Conservation (phyloP, 805 yeast species). For the Kodamaea restingae region DNA sequence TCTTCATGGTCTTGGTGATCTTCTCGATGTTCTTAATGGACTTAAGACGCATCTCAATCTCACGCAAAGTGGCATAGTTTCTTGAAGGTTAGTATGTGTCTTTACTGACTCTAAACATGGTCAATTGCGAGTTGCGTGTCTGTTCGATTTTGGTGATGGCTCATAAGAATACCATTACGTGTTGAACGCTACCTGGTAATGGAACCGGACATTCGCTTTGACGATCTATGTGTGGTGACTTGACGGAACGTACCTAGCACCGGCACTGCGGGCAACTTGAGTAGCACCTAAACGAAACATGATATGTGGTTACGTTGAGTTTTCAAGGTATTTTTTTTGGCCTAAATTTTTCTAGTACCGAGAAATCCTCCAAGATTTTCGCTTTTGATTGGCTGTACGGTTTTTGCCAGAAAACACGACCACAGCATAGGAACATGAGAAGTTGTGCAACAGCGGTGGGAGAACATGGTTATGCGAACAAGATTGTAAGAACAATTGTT, state of each 20-base stretch:
- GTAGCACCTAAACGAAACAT: constrained; percentile 56
- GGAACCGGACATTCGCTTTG: too few relatives aligned
- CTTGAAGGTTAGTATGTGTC: constrained; percentile 39
- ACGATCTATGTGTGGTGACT: background rate
- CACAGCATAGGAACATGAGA: too few relatives aligned
- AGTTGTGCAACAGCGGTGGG: too few relatives aligned
- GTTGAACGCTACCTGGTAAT: too few relatives aligned
- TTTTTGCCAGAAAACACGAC: constrained; percentile 7
- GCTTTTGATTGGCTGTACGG: constrained; percentile 8
- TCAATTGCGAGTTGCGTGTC: too few relatives aligned
- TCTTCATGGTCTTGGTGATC: constrained; percentile 99
- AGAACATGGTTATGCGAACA: too few relatives aligned
- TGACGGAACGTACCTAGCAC: constrained; percentile 45
- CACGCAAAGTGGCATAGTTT: constrained; percentile 97
- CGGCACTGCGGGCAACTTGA: constrained; percentile 47
- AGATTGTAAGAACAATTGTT: too few relatives aligned
- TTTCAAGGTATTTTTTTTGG: constrained; percentile 5
- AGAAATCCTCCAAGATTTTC: constrained; percentile 6
- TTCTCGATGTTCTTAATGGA: constrained; percentile 98
- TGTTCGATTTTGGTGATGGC: too few relatives aligned
- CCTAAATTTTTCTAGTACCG: constrained; percentile 6
- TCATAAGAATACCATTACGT: too few relatives aligned
- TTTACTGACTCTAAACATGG: background rate
- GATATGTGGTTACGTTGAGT: constrained; percentile 10
- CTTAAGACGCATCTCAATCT: constrained; percentile 96